Evolutionary conservation across 805 yeast species (phyloP).

Genomic region (Metschnikowia reukaufii): DNA sequence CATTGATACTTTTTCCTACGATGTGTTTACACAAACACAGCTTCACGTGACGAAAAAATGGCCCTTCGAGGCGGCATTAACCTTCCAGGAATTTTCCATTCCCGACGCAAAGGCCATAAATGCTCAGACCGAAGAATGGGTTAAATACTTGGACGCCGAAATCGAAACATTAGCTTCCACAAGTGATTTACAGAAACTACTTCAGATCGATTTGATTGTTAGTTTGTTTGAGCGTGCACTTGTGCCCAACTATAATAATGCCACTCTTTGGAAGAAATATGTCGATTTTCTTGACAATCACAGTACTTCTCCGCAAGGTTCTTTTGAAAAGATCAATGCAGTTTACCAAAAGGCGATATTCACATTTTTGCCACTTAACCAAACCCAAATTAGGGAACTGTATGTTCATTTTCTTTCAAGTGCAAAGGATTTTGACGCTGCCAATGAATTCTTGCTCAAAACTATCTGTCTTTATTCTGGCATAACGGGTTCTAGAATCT

Average conservation of each 20-base stretch:
- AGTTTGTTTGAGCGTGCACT: slow-evolving; percentile 71
- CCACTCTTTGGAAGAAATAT: slow-evolving; percentile 69
- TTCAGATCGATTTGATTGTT: slow-evolving; percentile 30
- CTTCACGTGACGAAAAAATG: slow-evolving; percentile 58
- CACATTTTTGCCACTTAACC: slow-evolving; percentile 35
- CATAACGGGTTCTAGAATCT: slow-evolving; percentile 5
- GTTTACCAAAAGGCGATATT: slow-evolving; percentile 54
- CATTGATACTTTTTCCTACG: slow-evolving; percentile 45
- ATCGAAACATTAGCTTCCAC: slow-evolving; percentile 21
- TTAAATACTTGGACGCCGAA: slow-evolving; percentile 57
- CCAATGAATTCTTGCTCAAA: slow-evolving; percentile 30
- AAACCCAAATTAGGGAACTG: slow-evolving; percentile 24
- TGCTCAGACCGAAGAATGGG: slow-evolving; percentile 56
- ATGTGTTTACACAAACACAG: slow-evolving; percentile 48
- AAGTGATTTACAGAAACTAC: background rate
- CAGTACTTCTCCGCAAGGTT: slow-evolving; percentile 22
- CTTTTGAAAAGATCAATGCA: slow-evolving; percentile 33
- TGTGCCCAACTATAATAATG: slow-evolving; percentile 61
- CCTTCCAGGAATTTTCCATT: slow-evolving; percentile 49
- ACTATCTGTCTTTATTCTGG: slow-evolving; percentile 28
- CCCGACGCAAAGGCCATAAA: slow-evolving; percentile 45
- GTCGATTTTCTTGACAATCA: slow-evolving; percentile 47
- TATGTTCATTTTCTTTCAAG: slow-evolving; percentile 27
- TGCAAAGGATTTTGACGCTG: slow-evolving; percentile 20
- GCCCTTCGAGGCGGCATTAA: slow-evolving; percentile 67